These are phyloP conservation scores for Metschnikowia rubicola DNA, from an alignment of 805 yeast species.

Conservation along the genomic window DNA sequence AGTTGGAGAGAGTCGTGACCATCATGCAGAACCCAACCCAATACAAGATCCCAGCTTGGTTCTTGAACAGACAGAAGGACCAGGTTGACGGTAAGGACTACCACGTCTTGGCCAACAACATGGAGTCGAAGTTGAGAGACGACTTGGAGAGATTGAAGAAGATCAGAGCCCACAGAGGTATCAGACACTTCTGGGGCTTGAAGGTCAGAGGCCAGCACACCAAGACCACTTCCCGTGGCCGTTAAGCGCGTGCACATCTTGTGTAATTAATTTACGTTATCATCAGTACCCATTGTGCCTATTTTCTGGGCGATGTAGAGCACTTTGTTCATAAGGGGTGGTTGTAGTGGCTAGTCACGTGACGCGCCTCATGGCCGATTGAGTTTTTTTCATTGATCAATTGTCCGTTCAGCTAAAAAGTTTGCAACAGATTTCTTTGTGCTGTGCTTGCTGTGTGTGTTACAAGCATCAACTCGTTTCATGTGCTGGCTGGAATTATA, in stretches of 20 bases:
- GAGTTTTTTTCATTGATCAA: too few species aligned
- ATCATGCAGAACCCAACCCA: constrained; percentile 99
- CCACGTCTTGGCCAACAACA: constrained; percentile 98
- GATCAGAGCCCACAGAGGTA: constrained; percentile 99
- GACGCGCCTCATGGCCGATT: too few species aligned
- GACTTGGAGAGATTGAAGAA: constrained; percentile 99
- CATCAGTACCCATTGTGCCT: neutral
- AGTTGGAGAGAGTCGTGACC: constrained; percentile 99
- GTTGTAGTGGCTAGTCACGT: too few species aligned
- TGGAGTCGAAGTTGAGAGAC: constrained; percentile 99
- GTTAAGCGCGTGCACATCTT: constrained; percentile 24
- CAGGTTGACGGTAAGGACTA: constrained; percentile 98
- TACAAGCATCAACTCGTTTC: too few species aligned
- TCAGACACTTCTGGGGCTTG: constrained; percentile 99
- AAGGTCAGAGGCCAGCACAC: constrained; percentile 99
- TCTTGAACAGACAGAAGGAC: constrained; percentile 95
- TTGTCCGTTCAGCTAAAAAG: too few species aligned
- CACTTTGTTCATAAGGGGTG: too few species aligned
- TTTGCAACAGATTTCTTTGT: too few species aligned
- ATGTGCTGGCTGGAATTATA: too few species aligned
- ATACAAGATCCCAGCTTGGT: constrained; percentile 99
- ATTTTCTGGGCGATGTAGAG: too few species aligned
- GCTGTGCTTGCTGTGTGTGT: too few species aligned
- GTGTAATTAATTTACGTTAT: constrained; percentile 22
- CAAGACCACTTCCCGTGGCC: constrained; percentile 99